These are phyloP conservation scores for Fusarium stilboides DNA, from an alignment of 2,329 filamentous ascomycete genomes.

Conservation along the genomic window DNA sequence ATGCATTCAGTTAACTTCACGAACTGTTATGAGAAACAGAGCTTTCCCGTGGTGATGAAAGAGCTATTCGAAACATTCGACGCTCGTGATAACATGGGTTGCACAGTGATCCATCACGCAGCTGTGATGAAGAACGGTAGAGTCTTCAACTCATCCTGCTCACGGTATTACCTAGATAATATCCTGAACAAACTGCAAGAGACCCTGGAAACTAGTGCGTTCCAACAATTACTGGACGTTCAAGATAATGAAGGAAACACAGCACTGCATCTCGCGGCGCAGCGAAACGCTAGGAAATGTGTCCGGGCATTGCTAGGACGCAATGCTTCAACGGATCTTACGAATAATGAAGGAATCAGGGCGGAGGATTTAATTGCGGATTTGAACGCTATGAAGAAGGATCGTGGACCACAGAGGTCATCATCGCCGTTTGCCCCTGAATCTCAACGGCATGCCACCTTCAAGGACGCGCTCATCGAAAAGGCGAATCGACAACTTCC, in stretches of 20 bases:
- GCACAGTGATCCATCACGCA: slow-evolving; percentile 95
- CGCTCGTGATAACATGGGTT: slow-evolving; percentile 82
- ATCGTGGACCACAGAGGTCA: slow-evolving; percentile 79
- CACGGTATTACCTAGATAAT: slow-evolving; percentile 93
- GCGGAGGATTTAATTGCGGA: slow-evolving; percentile 88
- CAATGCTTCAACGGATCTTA: slow-evolving; percentile 85
- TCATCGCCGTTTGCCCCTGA: slow-evolving; percentile 80
- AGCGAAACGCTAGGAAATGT: slow-evolving; percentile 90
- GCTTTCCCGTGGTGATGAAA: slow-evolving; percentile 87
- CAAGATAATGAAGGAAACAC: slow-evolving; percentile 93
- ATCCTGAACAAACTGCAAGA: slow-evolving; percentile 90
- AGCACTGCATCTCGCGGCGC: slow-evolving; percentile 80
- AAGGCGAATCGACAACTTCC: slow-evolving; percentile 59
- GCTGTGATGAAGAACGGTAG: slow-evolving; percentile 89
- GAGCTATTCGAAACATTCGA: slow-evolving; percentile 87
- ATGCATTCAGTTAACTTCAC: slow-evolving; percentile 97
- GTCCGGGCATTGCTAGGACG: slow-evolving; percentile 84
- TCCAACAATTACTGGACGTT: slow-evolving; percentile 84
- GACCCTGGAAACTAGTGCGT: slow-evolving; percentile 79
- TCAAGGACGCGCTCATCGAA: slow-evolving; percentile 66
- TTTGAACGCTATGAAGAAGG: slow-evolving; percentile 77
- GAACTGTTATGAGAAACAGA: slow-evolving; percentile 95
- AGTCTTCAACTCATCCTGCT: slow-evolving; percentile 86
- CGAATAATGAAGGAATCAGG: slow-evolving; percentile 85
- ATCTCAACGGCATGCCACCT: slow-evolving; percentile 69